Evolutionary conservation across 2,329 filamentous ascomycete genomes (phyloP), one percentile per base, ranked within the genome.

Genomic region (Phialophora macrospora): DNA sequence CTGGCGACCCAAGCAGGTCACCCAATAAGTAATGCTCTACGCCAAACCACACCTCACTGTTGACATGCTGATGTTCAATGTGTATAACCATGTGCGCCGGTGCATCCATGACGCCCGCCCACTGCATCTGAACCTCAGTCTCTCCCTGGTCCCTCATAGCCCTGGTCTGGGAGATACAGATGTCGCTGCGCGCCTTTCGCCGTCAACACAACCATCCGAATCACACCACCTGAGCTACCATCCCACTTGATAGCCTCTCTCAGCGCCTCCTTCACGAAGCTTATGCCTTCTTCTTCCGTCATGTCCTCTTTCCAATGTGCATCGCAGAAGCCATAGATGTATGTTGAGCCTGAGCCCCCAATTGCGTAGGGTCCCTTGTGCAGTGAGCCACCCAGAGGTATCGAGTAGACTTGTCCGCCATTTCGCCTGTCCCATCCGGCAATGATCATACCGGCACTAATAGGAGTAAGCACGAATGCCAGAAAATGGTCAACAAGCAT

Each of bases 251-350:
- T 98, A 17, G 95, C 95, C 84, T 99, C 94, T 75, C 87, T 84
- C 76, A 99, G 83, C 34, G 95, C 89, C 55, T 88, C 90, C 83
- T 97, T 97, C 77, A 99, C 95, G 75, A 99, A 99, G 48, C 88
- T 80, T 71, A 99, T 88, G 0, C 95, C 95, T 68, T 96, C 93
- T 62, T 87, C 85, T 83, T 98, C 92, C 60, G 90, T 92, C 93
- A 99, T 98, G 71, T 88, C 88, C 80, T 98, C 95, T 78, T 85
- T 88, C 95, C 95, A 99, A 84, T 99, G 88, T 64, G 92, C 89
- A 77, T 99, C 94, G 77, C 93, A 98, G 85, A 96, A 98, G 74
- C 95, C 95, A 84, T 98, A 99, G 80, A 99, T 99, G 84, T 99
- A 99, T 68, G 95, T 98, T 73, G 94, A 98, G 49, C 95, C 95